These are phyloP conservation scores for Erythrobasidium hasegawianum DNA, from an alignment of 1,284 basidiomycete genomes.

Conservation along the genomic window DNA sequence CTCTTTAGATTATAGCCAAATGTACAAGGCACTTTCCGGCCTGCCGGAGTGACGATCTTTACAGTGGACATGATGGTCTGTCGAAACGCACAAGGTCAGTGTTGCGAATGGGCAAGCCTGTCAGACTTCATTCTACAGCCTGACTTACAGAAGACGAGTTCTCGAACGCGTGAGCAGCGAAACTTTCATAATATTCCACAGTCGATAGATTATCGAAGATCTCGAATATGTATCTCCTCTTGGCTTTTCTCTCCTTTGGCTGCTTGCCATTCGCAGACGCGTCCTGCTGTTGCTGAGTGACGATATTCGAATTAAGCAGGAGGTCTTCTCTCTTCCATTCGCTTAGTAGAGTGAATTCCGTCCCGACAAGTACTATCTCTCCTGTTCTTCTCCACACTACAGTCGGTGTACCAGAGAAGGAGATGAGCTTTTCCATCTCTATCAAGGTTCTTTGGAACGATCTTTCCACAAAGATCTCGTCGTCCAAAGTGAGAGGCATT, in stretches of 20 bases:
- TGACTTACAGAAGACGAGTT: slow-evolving; percentile 62
- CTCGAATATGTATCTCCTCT: slow-evolving; percentile 80
- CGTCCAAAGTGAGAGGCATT: slow-evolving; percentile 87
- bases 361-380: slow-evolving; percentile 92
- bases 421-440: slow-evolving; percentile 93
- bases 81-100: background rate
- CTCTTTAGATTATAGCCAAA: slow-evolving; percentile 90
- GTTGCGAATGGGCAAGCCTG: background rate
- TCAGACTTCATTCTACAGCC: background rate
- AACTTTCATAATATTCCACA: slow-evolving; percentile 93
- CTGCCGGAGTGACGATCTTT: slow-evolving; percentile 73
- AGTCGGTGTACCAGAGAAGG: slow-evolving; percentile 96
- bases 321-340: slow-evolving; percentile 82
- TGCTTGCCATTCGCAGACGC: background rate
- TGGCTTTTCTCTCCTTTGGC: slow-evolving; percentile 50
- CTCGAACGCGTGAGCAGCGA: slow-evolving; percentile 89
- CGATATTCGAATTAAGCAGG: slow-evolving; percentile 46
- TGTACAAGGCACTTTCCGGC: slow-evolving; percentile 76
- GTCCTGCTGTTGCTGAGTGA: background rate
- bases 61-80: slow-evolving; percentile 88
- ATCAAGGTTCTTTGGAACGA: slow-evolving; percentile 90
- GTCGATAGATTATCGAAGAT: slow-evolving; percentile 51
- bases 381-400: slow-evolving; percentile 98
- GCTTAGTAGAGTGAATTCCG: slow-evolving; percentile 92
- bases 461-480: slow-evolving; percentile 91